Evolutionary conservation across 2,329 filamentous ascomycete species (phyloP).

Genomic region (Curvularia sp.): DNA sequence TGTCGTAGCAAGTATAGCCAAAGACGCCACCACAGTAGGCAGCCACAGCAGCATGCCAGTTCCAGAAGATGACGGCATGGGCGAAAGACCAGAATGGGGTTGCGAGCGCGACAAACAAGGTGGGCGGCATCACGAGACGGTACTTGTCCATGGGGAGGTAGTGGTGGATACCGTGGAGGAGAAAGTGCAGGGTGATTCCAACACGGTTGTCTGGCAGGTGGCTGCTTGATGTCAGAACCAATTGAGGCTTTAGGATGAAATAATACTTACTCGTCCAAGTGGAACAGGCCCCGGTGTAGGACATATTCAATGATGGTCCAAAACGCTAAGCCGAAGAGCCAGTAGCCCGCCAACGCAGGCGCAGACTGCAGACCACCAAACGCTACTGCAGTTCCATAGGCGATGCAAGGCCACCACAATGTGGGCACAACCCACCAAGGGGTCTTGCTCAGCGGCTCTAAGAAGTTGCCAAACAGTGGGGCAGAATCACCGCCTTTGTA

Average conservation of each 20-base stretch:
- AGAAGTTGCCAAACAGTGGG: conserved; percentile 94
- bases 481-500: conserved; percentile 94
- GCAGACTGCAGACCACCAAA: conserved; percentile 60
- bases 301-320: conserved; percentile 93
- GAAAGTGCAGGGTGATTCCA: conserved; percentile 85
- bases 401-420: conserved; percentile 82
- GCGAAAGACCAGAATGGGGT: conserved; percentile 92
- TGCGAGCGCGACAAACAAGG: conserved; percentile 82
- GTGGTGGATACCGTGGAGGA: conserved; percentile 96
- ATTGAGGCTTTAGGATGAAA: background rate
- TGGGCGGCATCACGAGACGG: conserved; percentile 94
- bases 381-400: conserved; percentile 74
- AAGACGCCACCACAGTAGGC: conserved; percentile 91
- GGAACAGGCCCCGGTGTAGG: conserved; percentile 90
- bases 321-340: conserved; percentile 72
- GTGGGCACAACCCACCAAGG: conserved; percentile 90
- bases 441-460: conserved; percentile 96
- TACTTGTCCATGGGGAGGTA: conserved; percentile 99
- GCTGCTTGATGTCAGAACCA: conserved; percentile 54
- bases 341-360: conserved; percentile 65
- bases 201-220: conserved; percentile 90
- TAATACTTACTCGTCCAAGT: conserved; percentile 82
- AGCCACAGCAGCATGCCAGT: conserved; percentile 81
- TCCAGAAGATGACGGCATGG: conserved; percentile 78
- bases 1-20: conserved; percentile 93